Conservation (phyloP, 192 early-diverging fungal genomes). For the Mortierella claussenii region DNA sequence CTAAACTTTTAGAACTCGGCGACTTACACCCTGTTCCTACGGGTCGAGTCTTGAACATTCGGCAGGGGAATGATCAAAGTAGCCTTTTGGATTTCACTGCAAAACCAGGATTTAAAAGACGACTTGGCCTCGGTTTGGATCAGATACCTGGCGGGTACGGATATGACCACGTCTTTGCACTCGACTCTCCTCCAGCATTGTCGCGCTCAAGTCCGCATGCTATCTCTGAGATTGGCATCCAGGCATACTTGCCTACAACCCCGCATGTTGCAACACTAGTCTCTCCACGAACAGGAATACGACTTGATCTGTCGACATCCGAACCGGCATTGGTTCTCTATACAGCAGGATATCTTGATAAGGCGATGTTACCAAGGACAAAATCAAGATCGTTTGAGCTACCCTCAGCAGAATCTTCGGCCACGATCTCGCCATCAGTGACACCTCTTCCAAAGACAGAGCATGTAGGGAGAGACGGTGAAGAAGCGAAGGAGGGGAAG, state of each 20-base stretch:
- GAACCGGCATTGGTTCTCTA: constrained; percentile 86
- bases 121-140: constrained; percentile 65
- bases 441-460: background rate
- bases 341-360: constrained; percentile 80
- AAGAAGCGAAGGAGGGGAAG: too few relatives aligned
- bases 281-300: constrained; percentile 64
- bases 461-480: background rate
- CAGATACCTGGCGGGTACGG: constrained; percentile 69
- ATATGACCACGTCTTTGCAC: constrained; percentile 84
- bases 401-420: background rate
- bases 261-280: constrained; percentile 31
- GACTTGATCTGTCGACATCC: constrained; percentile 70
- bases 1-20: constrained; percentile 26
- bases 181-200: constrained; percentile 25
- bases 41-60: constrained; percentile 1
- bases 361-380: constrained; percentile 15
- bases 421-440: constrained; percentile 9
- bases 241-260: constrained; percentile 32
- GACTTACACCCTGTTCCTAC: constrained; percentile 31
- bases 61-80: background rate
- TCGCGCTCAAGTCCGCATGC: constrained; percentile 43
- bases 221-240: constrained; percentile 9
- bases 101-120: constrained; percentile 3
- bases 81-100: constrained; percentile 12
- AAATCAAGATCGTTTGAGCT: constrained; percentile 24